A percentile compares a stretch with the other conserved stretches of the same genome.
Evolutionary conservation across 805 yeast species (phyloP).

Genomic region (Yarrowia sp.): DNA sequence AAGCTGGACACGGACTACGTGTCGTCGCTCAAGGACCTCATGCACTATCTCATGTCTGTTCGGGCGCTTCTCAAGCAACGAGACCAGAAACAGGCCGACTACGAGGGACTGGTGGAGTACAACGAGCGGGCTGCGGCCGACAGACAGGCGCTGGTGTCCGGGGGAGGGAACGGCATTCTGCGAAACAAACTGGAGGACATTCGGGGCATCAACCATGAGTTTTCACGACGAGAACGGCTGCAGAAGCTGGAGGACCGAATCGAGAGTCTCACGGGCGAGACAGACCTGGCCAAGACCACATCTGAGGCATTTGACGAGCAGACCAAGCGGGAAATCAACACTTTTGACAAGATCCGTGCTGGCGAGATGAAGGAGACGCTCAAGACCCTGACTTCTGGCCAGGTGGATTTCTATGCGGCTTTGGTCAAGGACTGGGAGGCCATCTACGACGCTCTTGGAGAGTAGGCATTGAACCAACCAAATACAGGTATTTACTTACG

Average conservation of each 20-base stretch:
- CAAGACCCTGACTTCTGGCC: conserved; percentile 73
- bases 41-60: conserved; percentile 74
- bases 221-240: conserved; percentile 60
- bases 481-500: background rate
- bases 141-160: conserved; percentile 60
- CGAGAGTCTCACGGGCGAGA: conserved; percentile 58
- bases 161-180: conserved; percentile 60
- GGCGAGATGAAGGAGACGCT: conserved; percentile 76
- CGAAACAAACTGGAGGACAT: conserved; percentile 66
- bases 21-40: conserved; percentile 83
- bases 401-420: conserved; percentile 73
- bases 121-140: conserved; percentile 74
- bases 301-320: conserved; percentile 64
- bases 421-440: conserved; percentile 72
- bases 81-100: conserved; percentile 90
- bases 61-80: conserved; percentile 77
- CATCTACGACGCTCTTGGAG: conserved; percentile 29
- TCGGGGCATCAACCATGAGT: conserved; percentile 67
- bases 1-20: conserved; percentile 79
- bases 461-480: background rate
- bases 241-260: conserved; percentile 59
- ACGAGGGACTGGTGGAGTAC: conserved; percentile 84
- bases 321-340: conserved; percentile 61
- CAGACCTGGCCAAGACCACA: conserved; percentile 58
- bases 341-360: conserved; percentile 82